Evolutionary conservation across 352 stramenopile genomes (phyloP).

Genomic region (Phytophthora syringae): DNA sequence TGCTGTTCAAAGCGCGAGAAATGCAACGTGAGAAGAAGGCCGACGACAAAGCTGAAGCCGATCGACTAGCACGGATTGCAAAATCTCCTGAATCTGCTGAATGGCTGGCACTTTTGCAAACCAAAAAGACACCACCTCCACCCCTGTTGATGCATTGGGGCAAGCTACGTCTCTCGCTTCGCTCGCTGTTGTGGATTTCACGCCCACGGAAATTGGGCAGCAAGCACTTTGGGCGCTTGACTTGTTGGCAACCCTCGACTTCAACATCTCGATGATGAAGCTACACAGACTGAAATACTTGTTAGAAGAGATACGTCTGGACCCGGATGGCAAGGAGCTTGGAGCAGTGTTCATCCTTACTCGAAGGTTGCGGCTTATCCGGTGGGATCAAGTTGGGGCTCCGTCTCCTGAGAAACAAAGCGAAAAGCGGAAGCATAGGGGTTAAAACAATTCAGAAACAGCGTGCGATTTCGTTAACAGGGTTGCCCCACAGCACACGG

Average conservation of each 20-base stretch:
- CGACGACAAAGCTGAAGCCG: constrained; percentile 43
- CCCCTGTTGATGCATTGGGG: constrained; percentile 32
- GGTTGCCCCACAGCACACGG: constrained; percentile 5
- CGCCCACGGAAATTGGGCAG: constrained; percentile 68
- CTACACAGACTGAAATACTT: constrained; percentile 74
- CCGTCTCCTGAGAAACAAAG: constrained; percentile 37
- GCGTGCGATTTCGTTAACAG: constrained; percentile 24
- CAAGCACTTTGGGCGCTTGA: constrained; percentile 80
- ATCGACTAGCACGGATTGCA: constrained; percentile 31
- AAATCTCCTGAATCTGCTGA: constrained; percentile 34
- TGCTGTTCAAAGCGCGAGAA: constrained; percentile 66
- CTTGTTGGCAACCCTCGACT: constrained; percentile 64
- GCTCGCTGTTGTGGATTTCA: constrained; percentile 68
- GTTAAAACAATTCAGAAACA: constrained; percentile 32
- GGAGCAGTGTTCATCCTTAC: constrained; percentile 68
- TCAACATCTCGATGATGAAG: constrained; percentile 81
- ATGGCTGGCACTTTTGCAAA: constrained; percentile 50
- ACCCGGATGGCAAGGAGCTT: constrained; percentile 62
- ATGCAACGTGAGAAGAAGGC: constrained; percentile 61
- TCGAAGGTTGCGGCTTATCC: constrained; percentile 62
- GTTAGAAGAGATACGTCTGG: constrained; percentile 71
- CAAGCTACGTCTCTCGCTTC: constrained; percentile 45
- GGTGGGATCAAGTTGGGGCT: constrained; percentile 61
- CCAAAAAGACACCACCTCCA: constrained; percentile 32
- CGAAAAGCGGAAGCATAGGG: constrained; percentile 20